Conservation (phyloP, 352 stramenopile genomes). For the Phytophthora uliginosa region DNA sequence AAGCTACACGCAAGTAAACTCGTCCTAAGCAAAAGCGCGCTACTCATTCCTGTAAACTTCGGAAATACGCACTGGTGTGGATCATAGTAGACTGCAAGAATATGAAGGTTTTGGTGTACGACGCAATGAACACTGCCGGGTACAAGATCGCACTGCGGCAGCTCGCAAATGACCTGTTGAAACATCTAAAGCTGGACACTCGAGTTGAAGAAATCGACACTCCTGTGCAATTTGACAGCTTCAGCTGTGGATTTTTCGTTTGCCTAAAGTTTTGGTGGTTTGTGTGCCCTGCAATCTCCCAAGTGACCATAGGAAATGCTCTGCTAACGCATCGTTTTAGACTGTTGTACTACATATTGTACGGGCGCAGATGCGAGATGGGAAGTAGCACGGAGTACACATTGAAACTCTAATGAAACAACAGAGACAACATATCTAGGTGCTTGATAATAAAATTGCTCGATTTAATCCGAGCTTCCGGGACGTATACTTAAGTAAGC, state of each 20-base stretch:
- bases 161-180: not conserved
- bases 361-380: not conserved
- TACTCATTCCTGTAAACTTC: constrained; percentile 8
- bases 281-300: not conserved
- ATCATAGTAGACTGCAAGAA: constrained; percentile 3
- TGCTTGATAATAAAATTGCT: too few species aligned
- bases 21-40: not conserved
- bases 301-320: not conserved
- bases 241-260: constrained; percentile 9
- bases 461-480: too few species aligned
- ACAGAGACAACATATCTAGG: too few species aligned
- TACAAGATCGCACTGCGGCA: not conserved
- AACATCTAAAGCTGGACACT: not conserved
- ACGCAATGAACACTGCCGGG: constrained; percentile 1
- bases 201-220: not conserved
- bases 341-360: constrained; percentile 3
- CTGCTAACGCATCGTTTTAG: not conserved
- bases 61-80: constrained; percentile 16
- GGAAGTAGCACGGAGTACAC: not conserved
- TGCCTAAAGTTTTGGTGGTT: constrained; percentile 6
- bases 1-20: not conserved
- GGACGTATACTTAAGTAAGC: too few species aligned
- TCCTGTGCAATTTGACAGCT: constrained; percentile 9
- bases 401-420: not conserved
- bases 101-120: not conserved